Evolutionary conservation across 140 eudicot genomes (phyloP).

Genomic region (Bidens hawaiensis): DNA sequence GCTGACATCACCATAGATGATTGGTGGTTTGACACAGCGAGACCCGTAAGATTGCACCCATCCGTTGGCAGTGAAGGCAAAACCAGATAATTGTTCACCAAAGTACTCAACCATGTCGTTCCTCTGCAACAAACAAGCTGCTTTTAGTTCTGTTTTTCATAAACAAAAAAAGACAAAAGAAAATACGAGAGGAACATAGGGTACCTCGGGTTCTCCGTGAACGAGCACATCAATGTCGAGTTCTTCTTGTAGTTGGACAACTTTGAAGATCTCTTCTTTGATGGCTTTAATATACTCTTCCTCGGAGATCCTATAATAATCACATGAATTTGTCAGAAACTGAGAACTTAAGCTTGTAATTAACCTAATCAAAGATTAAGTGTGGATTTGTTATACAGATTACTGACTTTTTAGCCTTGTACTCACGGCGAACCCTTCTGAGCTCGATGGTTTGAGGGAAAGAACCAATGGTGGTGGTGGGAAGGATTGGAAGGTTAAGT

Average conservation of each 20-base stretch:
- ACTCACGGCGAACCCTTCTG: too few species aligned
- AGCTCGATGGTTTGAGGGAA: too few species aligned
- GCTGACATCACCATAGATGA: slow-evolving; percentile 96
- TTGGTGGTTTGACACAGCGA: too few species aligned
- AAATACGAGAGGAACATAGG: neutral
- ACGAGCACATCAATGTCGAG: too few species aligned
- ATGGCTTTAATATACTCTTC: too few species aligned
- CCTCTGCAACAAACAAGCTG: slow-evolving; percentile 38
- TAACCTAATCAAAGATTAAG: neutral
- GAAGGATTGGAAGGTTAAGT: too few species aligned
- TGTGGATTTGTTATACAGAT: neutral
- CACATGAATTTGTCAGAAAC: neutral
- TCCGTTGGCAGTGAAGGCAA: too few species aligned
- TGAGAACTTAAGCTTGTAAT: neutral
- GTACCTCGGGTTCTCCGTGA: slow-evolving; percentile 95
- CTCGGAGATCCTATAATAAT: slow-evolving; percentile 67
- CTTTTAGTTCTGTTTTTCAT: neutral
- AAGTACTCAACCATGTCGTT: too few species aligned
- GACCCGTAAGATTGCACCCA: too few species aligned
- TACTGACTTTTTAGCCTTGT: slow-evolving; percentile 63
- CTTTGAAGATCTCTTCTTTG: slow-evolving; percentile 71
- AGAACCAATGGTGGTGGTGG: too few species aligned
- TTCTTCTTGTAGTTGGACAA: slow-evolving; percentile 82
- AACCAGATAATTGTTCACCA: too few species aligned
- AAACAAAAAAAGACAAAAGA: neutral